These are phyloP conservation scores for Syncephalastrum contaminatum DNA, from an alignment of 371 early-diverging fungal species.

Conservation along the genomic window DNA sequence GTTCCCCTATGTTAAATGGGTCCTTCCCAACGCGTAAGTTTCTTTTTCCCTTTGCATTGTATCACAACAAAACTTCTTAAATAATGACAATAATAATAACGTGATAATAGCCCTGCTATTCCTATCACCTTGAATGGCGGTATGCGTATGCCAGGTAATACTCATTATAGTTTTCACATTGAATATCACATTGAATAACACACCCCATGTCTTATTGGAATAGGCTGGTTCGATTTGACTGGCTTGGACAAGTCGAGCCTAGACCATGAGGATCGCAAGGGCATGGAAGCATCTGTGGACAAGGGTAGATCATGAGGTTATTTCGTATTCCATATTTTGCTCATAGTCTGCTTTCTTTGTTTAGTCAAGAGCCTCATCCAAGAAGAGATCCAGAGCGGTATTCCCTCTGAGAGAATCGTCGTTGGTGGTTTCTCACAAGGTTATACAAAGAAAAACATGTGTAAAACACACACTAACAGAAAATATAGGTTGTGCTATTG, in stretches of 20 bases:
- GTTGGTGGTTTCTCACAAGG: conserved; percentile 97
- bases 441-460: conserved; percentile 5
- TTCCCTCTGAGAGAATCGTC: conserved; percentile 83
- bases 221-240: conserved; percentile 79
- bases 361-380: conserved; percentile 72
- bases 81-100: neutral
- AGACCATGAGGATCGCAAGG: conserved; percentile 73
- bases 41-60: neutral
- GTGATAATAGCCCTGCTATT: conserved; percentile 52
- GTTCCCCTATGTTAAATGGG: conserved; percentile 82
- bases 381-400: conserved; percentile 78
- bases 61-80: neutral
- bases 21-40: conserved; percentile 81
- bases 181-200: neutral
- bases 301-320: conserved; percentile 36
- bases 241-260: conserved; percentile 49
- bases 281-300: conserved; percentile 66
- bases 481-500: conserved; percentile 62
- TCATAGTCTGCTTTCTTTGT: neutral
- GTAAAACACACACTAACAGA: neutral
- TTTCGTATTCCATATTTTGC: neutral
- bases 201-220: conserved; percentile 2
- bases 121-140: conserved; percentile 88
- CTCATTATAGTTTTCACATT: neutral
- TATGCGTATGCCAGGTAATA: conserved; percentile 80